Evolutionary conservation across 1,139 yeast species (phyloP).

Genomic region (Geotrichum macrosporum): DNA sequence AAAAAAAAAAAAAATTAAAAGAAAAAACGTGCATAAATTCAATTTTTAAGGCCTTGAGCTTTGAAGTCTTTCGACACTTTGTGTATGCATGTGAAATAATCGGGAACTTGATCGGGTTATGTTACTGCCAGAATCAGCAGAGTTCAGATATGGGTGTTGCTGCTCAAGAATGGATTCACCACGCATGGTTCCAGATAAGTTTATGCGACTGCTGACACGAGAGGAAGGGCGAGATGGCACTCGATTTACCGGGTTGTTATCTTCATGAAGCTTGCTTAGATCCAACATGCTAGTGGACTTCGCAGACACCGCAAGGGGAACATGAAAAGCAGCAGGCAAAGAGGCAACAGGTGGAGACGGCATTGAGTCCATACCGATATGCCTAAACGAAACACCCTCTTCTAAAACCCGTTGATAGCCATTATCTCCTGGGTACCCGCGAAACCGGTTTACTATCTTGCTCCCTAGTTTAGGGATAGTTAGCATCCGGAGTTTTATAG

Average conservation of each 20-base stretch:
- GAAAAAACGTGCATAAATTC: no score
- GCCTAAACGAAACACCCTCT: constrained; percentile 14
- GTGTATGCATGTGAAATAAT: constrained; percentile 13
- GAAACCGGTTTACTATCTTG: neutral
- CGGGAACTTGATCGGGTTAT: constrained; percentile 9
- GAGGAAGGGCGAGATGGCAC: constrained; percentile 23
- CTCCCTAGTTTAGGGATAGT: constrained; percentile 4
- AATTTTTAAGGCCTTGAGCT: neutral
- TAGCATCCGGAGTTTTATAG: constrained; percentile 6
- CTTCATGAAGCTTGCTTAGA: constrained; percentile 22
- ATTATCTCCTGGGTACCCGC: constrained; percentile 4
- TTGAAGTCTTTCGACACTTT: constrained; percentile 14
- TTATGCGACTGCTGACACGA: constrained; percentile 26
- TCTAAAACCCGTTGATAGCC: constrained; percentile 19
- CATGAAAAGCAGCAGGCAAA: constrained; percentile 19
- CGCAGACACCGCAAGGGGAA: constrained; percentile 22
- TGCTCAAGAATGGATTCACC: constrained; percentile 1
- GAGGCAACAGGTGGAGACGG: constrained; percentile 21
- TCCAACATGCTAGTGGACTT: constrained; percentile 33
- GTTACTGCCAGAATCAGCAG: constrained; percentile 5
- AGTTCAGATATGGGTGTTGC: neutral
- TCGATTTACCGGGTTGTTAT: constrained; percentile 1
- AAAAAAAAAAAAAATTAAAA: neutral
- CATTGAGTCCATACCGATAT: constrained; percentile 15
- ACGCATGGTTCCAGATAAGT: neutral